Percentiles rank a stretch among this genome's conserved stretches.
These are phyloP conservation scores for Candida tetrigidarum DNA, from an alignment of 1,139 yeast species.

Conservation along the genomic window DNA sequence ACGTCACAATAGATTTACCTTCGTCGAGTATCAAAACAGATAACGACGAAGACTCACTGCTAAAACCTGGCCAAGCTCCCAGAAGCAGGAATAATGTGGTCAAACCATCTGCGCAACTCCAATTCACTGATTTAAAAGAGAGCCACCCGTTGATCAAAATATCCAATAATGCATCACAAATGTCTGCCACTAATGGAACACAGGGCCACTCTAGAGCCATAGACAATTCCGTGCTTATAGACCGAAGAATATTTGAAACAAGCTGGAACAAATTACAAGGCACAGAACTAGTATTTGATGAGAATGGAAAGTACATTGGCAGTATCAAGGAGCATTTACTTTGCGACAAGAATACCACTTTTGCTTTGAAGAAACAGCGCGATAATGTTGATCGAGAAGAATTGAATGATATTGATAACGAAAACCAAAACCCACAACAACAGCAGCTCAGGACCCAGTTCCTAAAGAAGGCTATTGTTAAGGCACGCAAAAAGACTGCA, in stretches of 20 bases:
- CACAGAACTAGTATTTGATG: slow-evolving; percentile 71
- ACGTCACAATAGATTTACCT: slow-evolving; percentile 48
- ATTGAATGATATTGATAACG: slow-evolving; percentile 18
- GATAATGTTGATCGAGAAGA: slow-evolving; percentile 19
- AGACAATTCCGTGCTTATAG: slow-evolving; percentile 37
- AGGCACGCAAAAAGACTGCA: slow-evolving; percentile 25
- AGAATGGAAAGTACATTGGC: slow-evolving; percentile 56
- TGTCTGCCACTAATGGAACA: neutral
- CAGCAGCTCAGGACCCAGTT: slow-evolving; percentile 24
- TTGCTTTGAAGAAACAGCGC: slow-evolving; percentile 20
- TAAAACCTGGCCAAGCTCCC: slow-evolving; percentile 12
- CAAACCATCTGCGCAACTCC: slow-evolving; percentile 47
- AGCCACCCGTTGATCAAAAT: slow-evolving; percentile 42
- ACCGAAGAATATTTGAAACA: slow-evolving; percentile 66
- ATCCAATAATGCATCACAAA: slow-evolving; percentile 30
- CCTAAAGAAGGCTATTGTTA: slow-evolving; percentile 32
- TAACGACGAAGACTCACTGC: slow-evolving; percentile 13
- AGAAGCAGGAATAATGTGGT: slow-evolving; percentile 26
- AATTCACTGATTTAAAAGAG: slow-evolving; percentile 40
- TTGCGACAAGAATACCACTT: slow-evolving; percentile 33
- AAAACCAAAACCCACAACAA: slow-evolving; percentile 16
- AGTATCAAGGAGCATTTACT: slow-evolving; percentile 44
- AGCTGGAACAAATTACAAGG: slow-evolving; percentile 83
- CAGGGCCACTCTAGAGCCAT: slow-evolving; percentile 20
- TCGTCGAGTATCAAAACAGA: slow-evolving; percentile 21